A percentile compares a stretch with the other conserved stretches of the same genome.
These are phyloP conservation scores for Quercus wislizeni DNA, from an alignment of 306 rosid species.

Conservation along the genomic window DNA sequence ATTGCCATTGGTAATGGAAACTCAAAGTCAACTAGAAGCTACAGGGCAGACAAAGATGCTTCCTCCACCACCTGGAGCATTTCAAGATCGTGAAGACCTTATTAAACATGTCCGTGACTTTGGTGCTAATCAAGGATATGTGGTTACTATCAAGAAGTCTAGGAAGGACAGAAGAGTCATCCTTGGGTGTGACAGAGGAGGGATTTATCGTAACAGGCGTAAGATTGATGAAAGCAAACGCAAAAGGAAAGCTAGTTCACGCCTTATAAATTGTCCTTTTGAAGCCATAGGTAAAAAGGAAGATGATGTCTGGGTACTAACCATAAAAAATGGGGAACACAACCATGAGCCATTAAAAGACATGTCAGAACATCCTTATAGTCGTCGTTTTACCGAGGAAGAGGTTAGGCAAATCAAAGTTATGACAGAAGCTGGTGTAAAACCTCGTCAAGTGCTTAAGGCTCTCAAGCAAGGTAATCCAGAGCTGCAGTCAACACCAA, in stretches of 20 bases:
- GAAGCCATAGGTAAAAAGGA: slow-evolving; percentile 74
- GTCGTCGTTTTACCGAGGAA: slow-evolving; percentile 73
- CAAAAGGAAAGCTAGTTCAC: slow-evolving; percentile 68
- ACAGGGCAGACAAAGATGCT: slow-evolving; percentile 37
- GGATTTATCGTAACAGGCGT: slow-evolving; percentile 74
- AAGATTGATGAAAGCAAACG: slow-evolving; percentile 73
- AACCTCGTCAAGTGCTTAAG: slow-evolving; percentile 79
- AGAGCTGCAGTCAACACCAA: slow-evolving; percentile 73
- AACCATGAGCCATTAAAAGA: slow-evolving; percentile 75
- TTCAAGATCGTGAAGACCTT: slow-evolving; percentile 72
- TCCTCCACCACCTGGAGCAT: slow-evolving; percentile 56
- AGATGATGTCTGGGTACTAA: slow-evolving; percentile 64
- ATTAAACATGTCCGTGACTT: slow-evolving; percentile 64
- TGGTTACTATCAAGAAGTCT: slow-evolving; percentile 80
- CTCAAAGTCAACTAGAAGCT: slow-evolving; percentile 34
- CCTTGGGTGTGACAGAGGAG: slow-evolving; percentile 84
- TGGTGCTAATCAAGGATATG: slow-evolving; percentile 77
- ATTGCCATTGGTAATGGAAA: slow-evolving; percentile 32
- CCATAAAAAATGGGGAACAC: slow-evolving; percentile 63
- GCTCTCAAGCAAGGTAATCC: slow-evolving; percentile 70
- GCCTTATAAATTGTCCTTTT: slow-evolving; percentile 78
- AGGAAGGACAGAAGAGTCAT: slow-evolving; percentile 80
- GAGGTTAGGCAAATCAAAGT: slow-evolving; percentile 60
- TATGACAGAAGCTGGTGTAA: slow-evolving; percentile 76
- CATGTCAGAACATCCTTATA: slow-evolving; percentile 78